Conservation (phyloP, 768 basidiomycete species). For the Hortiboletus campestris region DNA sequence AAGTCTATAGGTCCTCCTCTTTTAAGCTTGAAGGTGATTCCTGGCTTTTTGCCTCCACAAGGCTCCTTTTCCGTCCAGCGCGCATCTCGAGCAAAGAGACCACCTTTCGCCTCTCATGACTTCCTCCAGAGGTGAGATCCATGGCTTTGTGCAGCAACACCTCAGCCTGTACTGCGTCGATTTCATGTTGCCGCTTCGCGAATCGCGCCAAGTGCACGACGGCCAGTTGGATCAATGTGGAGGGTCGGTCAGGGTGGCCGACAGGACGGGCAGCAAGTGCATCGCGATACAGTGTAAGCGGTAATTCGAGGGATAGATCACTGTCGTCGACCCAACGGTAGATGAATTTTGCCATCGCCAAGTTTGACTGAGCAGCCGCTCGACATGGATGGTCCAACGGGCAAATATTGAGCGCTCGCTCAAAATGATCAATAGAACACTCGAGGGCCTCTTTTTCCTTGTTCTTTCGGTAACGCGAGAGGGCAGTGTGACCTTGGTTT, state of each 20-base stretch:
- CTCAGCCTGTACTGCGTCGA: not conserved
- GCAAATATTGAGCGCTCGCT: not conserved
- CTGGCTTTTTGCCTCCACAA: no score
- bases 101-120: not conserved
- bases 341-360: not conserved
- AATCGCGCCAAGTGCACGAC: not conserved
- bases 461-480: not conserved
- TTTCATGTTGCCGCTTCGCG: not conserved
- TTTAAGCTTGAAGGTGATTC: no score
- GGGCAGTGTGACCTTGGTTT: not conserved
- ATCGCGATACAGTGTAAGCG: not conserved
- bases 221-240: conserved; percentile 2
- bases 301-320: not conserved
- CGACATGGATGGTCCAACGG: conserved; percentile 1
- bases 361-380: not conserved
- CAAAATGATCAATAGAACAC: not conserved
- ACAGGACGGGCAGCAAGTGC: not conserved
- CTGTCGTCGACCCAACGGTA: not conserved
- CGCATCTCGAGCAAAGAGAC: not conserved
- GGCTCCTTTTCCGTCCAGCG: no score
- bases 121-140: not conserved
- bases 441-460: not conserved
- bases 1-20: not conserved
- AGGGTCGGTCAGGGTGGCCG: conserved; percentile 2
- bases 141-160: not conserved